phyloP scores from a whole-genome alignment of 306 rosid genomes.

The Ziziphus jujuba region DNA sequence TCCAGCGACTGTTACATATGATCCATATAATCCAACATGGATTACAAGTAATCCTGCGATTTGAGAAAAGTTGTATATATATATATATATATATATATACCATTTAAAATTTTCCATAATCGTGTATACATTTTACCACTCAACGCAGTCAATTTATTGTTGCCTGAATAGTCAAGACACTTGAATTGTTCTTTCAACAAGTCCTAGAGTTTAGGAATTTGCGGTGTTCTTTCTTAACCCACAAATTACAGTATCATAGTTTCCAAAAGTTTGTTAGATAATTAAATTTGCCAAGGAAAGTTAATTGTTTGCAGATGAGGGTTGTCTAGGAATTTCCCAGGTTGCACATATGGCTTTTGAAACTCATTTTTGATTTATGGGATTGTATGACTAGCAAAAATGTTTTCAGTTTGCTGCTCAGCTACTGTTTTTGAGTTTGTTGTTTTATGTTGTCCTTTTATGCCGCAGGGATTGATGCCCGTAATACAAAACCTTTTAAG shows the following conservation, averaged over 20 bases:
- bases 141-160: background rate
- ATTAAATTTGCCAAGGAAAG: too few relatives aligned
- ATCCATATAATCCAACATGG: too few relatives aligned
- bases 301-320: background rate
- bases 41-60: too few relatives aligned
- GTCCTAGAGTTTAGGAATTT: background rate
- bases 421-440: background rate
- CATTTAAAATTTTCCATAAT: too few relatives aligned
- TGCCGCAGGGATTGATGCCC: conserved; percentile 39
- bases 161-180: background rate
- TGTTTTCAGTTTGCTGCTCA: background rate
- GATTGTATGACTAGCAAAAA: background rate
- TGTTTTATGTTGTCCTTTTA: conserved; percentile 12
- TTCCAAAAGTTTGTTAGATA: background rate
- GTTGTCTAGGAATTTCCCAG: background rate
- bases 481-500: conserved; percentile 11
- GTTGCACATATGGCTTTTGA: conserved; percentile 2
- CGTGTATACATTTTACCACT: background rate
- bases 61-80: too few relatives aligned
- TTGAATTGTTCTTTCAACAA: conserved; percentile 1
- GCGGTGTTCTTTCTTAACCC: background rate
- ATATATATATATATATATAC: too few relatives aligned
- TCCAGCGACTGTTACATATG: too few relatives aligned
- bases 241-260: too few relatives aligned
- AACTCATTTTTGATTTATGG: background rate